Conservation (phyloP, 257 asterid genomes). For the Jaltomata sinuosa region DNA sequence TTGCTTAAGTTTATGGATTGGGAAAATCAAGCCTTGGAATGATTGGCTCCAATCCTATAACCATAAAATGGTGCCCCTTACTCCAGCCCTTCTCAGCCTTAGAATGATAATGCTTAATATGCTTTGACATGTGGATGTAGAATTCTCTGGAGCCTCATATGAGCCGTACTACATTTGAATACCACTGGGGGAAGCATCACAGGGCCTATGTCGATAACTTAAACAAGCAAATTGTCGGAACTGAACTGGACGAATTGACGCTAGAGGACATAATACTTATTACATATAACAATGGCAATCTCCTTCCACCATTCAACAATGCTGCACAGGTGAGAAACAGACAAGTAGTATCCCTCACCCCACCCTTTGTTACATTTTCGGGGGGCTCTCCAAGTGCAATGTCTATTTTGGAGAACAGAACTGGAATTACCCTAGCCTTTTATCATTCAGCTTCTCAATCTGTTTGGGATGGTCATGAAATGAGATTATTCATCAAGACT, state of each 20-base stretch:
- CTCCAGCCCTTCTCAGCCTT: background rate
- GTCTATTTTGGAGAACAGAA: background rate
- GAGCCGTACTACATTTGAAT: slow-evolving; percentile 81
- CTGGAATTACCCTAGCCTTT: background rate
- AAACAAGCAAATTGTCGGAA: slow-evolving; percentile 84
- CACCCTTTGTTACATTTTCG: background rate
- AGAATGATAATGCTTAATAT: background rate
- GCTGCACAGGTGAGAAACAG: slow-evolving; percentile 77
- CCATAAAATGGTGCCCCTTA: background rate
- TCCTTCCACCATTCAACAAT: slow-evolving; percentile 88
- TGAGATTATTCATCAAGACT: background rate
- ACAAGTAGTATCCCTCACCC: background rate
- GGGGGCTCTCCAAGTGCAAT: background rate
- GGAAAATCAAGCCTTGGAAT: background rate
- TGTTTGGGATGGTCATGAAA: background rate
- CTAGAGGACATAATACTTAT: slow-evolving; percentile 57
- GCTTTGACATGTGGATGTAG: slow-evolving; percentile 22
- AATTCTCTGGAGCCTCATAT: slow-evolving; percentile 90
- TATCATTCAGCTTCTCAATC: background rate
- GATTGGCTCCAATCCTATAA: background rate
- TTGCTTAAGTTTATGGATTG: background rate
- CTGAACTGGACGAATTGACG: slow-evolving; percentile 57
- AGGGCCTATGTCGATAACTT: slow-evolving; percentile 80
- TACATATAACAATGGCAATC: slow-evolving; percentile 76
- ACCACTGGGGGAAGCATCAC: slow-evolving; percentile 99